phyloP scores from a whole-genome alignment of 768 basidiomycete genomes.

The Omphalotus guepiniiformis region DNA sequence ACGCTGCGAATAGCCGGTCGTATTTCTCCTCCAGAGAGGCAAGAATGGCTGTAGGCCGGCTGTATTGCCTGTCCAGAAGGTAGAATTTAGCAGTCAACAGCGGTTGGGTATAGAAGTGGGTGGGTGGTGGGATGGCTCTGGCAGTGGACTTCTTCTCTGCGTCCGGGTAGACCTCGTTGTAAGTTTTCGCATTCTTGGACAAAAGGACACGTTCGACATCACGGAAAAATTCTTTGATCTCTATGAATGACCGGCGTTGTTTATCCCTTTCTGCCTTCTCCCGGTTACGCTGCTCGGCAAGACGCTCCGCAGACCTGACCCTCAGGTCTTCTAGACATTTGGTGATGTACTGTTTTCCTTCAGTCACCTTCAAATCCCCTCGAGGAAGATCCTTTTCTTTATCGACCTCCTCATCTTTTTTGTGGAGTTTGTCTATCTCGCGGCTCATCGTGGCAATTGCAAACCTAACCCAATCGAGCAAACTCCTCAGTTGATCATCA shows the following conservation, averaged over 20 bases:
- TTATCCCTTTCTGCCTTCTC: constrained; percentile 9
- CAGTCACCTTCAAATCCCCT: constrained; percentile 1
- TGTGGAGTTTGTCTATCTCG: constrained; percentile 18
- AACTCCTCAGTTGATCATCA: constrained; percentile 18
- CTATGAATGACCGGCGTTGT: constrained; percentile 19
- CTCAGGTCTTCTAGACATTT: background rate
- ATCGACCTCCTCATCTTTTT: constrained; percentile 7
- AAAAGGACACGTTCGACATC: constrained; percentile 30
- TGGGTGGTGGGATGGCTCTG: constrained; percentile 7
- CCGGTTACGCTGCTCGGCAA: constrained; percentile 7
- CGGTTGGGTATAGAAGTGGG: background rate
- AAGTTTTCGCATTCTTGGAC: constrained; percentile 36
- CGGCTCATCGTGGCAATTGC: constrained; percentile 21
- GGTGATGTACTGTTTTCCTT: constrained; percentile 13
- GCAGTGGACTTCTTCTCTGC: constrained; percentile 12
- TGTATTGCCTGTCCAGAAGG: background rate
- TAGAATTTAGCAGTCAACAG: background rate
- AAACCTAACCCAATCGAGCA: constrained; percentile 37
- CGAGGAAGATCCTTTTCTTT: background rate
- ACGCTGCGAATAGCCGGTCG: constrained; percentile 55
- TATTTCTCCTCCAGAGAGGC: constrained; percentile 34
- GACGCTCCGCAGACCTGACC: background rate
- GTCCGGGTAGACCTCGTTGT: constrained; percentile 35
- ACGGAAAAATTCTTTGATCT: constrained; percentile 27
- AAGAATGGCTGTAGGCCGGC: constrained; percentile 19